Conservation (phyloP, 768 basidiomycete genomes). For the Podaxis mareebaensis region DNA sequence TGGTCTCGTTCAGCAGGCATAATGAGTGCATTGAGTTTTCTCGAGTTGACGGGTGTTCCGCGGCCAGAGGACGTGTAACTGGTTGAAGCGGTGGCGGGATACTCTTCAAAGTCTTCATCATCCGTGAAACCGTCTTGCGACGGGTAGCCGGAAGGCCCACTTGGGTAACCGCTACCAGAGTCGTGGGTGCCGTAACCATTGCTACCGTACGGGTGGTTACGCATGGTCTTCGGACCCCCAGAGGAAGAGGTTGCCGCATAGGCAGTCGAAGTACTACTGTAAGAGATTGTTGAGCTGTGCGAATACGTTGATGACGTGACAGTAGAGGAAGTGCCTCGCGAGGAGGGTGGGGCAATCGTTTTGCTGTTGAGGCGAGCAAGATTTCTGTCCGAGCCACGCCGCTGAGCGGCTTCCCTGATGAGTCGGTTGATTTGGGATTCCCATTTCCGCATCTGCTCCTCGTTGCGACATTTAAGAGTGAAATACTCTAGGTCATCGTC, state of each 20-base stretch:
- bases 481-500: constrained; percentile 94
- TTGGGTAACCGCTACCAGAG: constrained; percentile 1
- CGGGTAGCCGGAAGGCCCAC: constrained; percentile 56
- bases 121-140: constrained; percentile 65
- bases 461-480: constrained; percentile 87
- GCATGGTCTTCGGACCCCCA: background rate
- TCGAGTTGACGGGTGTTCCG: constrained; percentile 68
- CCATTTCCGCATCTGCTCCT: constrained; percentile 94
- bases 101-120: constrained; percentile 77
- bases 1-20: constrained; percentile 61
- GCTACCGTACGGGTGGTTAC: constrained; percentile 6
- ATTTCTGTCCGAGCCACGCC: constrained; percentile 64
- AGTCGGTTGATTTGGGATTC: constrained; percentile 86
- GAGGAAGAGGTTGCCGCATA: background rate
- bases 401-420: constrained; percentile 73
- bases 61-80: constrained; percentile 58
- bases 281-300: constrained; percentile 30
- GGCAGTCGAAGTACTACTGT: constrained; percentile 11
- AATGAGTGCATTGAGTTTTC: constrained; percentile 53
- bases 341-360: background rate
- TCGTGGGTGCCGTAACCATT: constrained; percentile 11
- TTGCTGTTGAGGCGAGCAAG: constrained; percentile 12
- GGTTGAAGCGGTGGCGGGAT: constrained; percentile 45
- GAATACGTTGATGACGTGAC: constrained; percentile 26
- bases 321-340: constrained; percentile 12